Evolutionary conservation across 1,284 basidiomycete species (phyloP), one percentile per base, ranked within the genome.

Genomic region (Irpex rosettiformis): DNA sequence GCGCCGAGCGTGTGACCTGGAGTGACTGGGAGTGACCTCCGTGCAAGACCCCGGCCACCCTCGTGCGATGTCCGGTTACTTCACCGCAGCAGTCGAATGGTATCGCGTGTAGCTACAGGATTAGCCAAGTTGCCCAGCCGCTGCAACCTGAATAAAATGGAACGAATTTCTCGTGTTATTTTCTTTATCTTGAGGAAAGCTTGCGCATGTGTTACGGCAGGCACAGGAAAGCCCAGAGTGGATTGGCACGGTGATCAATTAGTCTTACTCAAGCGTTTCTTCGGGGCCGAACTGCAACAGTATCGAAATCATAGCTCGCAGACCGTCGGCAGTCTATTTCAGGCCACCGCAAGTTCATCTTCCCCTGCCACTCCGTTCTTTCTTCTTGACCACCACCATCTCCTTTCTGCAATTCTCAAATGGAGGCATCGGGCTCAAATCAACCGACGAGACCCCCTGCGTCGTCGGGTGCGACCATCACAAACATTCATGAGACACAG

Each of bases 271-370:
- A 27, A 53, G 57, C 57, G 57, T 45, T 29, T 54, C 30, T 47
- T 58, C 57, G 57, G 57, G 47, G 57, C 57, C 57, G 57, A 58
- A 49, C 48, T 52, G 24, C 24, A 27, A 25, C 47, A 52, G 33
- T 7, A 54, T 58, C 52, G 47, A 54, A 28, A 51, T 58, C 53
- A 43, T 37, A 58, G 53, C 42, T 48, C 13, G n/a, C 22, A 18
- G 43, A n/a, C 52, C 28, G 27, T 48, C 57, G 42, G 43, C 48
- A 51, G 25, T 51, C 57, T 58, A 58, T 55, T 58, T 58, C 45
- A 58, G 30, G 22, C 45, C 29, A 16, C 28, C 47, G 37, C 52
- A 49, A 29, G 56, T 27, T 49, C 51, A 51, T 8, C 48, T 11
- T 21, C 55, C 45, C 49, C 43, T n/a, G 56, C 43, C 13, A 47